Evolutionary conservation across 768 basidiomycete species (phyloP), one percentile per base, ranked within the genome.

Genomic region (Tulasnella sp.): DNA sequence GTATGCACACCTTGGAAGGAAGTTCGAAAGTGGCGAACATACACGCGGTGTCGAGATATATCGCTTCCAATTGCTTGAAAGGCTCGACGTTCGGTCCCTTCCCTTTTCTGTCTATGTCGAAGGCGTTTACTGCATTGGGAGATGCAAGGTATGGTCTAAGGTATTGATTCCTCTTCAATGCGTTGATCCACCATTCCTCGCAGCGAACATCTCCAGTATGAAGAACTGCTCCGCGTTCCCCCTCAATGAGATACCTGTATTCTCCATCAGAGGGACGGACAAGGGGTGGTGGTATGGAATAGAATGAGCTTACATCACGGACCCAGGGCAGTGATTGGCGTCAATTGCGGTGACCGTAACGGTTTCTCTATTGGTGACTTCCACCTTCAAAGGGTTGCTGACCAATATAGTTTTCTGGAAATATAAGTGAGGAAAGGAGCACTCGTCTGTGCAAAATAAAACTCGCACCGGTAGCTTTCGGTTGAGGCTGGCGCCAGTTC

Each of bases 171-270:
- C 80, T 79, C 24, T 69, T 71, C 1, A 97, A 70, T 2, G 77
- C 76, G 7, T 86, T 77, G 23, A 97, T 69, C 65, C 88, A 87
- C 76, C 81, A 84, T 1, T 83, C 79, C 68, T 99, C 95, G 1
- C 88, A 88, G 34, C 95, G 81, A 58, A 98, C 77, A 70, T 99
- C 95, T 32, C 95, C 95, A 0, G 95, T 97, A 67, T 96, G 92
- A 9, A 99, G 79, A 27, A 97, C 75, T 0, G 88, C 77, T 7
- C 84, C 82, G 58, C 77, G 70, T 3, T 74, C 59, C 17, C 86
- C 85, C 69, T 90, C 85, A 45, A 95, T 80, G 17, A 93, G 77
- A 67, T 87, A 95, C 86, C 92, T 95, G 64, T 2, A 26, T 4
- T 10, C 9, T 26, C 17, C 24, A 58, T 21, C 30, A 23, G 38